These are phyloP conservation scores for Cyberlindnera suaveolens DNA, from an alignment of 805 yeast genomes.

Conservation along the genomic window DNA sequence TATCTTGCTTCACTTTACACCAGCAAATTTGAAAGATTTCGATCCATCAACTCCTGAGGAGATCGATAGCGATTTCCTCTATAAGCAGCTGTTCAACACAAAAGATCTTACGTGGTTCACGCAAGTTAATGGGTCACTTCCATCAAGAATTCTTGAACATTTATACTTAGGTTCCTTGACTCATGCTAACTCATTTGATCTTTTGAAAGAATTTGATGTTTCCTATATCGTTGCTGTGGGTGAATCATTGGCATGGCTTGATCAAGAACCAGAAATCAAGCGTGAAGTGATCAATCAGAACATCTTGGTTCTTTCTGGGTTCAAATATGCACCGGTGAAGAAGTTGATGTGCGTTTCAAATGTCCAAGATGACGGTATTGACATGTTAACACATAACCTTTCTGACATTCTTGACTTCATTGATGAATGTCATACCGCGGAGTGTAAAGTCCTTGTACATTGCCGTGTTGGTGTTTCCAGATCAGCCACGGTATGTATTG, in stretches of 20 bases:
- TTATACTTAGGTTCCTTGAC: constrained; percentile 76
- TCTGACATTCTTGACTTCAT: constrained; percentile 61
- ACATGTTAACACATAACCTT: constrained; percentile 57
- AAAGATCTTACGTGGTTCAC: constrained; percentile 24
- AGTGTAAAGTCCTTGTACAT: constrained; percentile 67
- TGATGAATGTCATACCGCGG: constrained; percentile 40
- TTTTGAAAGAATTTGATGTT: constrained; percentile 62
- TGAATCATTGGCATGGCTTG: constrained; percentile 64
- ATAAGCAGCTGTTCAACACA: constrained; percentile 27
- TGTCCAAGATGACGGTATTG: constrained; percentile 88
- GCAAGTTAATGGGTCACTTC: constrained; percentile 56
- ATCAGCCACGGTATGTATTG: constrained; percentile 92
- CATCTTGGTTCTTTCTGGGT: constrained; percentile 13
- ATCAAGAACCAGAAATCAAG: constrained; percentile 9
- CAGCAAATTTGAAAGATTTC: constrained; percentile 24
- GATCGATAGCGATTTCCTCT: constrained; percentile 26
- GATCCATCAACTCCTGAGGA: constrained; percentile 9
- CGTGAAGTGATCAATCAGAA: constrained; percentile 17
- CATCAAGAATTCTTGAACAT: constrained; percentile 79
- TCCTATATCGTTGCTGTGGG: constrained; percentile 81
- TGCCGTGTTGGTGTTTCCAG: constrained; percentile 95
- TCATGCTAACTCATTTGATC: constrained; percentile 70
- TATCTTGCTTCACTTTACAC: constrained; percentile 55
- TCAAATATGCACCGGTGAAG: constrained; percentile 18
- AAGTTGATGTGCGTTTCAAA: constrained; percentile 53